Evolutionary conservation across 495 filamentous ascomycete genomes (phyloP), one percentile per base, ranked within the genome.

Genomic region (Aspergillus nidulans): DNA sequence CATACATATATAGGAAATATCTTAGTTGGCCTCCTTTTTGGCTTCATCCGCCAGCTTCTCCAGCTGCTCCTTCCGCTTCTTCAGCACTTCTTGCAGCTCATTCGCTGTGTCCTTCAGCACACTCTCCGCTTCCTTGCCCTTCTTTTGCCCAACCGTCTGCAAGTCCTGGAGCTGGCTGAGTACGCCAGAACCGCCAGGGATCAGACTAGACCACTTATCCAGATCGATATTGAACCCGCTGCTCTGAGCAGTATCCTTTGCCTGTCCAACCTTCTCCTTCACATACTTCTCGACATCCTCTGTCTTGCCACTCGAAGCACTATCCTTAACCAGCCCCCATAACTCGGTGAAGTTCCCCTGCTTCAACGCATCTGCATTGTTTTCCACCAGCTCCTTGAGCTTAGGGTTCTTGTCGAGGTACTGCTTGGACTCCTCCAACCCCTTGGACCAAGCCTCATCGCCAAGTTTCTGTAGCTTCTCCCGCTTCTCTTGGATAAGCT

Each of bases 341-440:
- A 86, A 55, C 52, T 80, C 81, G 13, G 69, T 55, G 28, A 78
- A 71, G 55, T 86, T 82, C 20, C 82, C 81, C 55, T 77, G 61
- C 71, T 85, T 87, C 58, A 89, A 62, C 0, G 72, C 36, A 26
- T 82, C 79, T 15, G 69, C 74, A 62, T 89, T 87, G 44, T 82
- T 65, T 64, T 83, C 81, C 7, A 88, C 61, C 32, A 88, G 53
- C 63, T 85, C 60, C 74, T 85, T 87, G 55, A 86, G 68, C 68
- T 83, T 63, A 6, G 85, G 85, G 58, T 73, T 84, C 74, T 87
- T 85, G 47, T 88, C 84, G 2, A 88, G 75, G 24, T 78, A 80
- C 2, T 81, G 79, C 64, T 82, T 77, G 8, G 77, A 78, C 60
- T 86, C 72, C 58, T 87, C 77, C 49, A 83, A 59, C 0, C 79